Evolutionary conservation across 306 rosid species (phyloP), one percentile per base, ranked within the genome.

Genomic region (Canavalia ensiformis): DNA sequence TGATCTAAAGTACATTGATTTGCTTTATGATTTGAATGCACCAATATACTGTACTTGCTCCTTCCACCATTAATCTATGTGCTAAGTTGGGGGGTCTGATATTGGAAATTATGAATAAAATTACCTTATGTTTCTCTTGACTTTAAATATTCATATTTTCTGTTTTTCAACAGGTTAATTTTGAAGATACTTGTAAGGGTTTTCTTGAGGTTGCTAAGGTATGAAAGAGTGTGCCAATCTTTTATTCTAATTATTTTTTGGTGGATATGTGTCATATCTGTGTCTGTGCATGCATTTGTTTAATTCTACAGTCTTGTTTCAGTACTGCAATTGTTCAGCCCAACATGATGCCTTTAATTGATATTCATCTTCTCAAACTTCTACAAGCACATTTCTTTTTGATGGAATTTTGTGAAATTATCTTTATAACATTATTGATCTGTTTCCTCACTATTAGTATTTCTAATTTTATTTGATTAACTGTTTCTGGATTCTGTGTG

Each of bases 141-240:
- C 29, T 68, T 76, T 11, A 63, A 7, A 29, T 46, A 56, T 65
- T 74, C 28, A 69, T 31, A 60, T 74, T 54, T 81, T 34, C 70
- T 83, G 34, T 77, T 78, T 82, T 75, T 49, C 76, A 78, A 51
- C 89, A 95, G 98, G 97, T 95, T 77, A 93, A 95, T 83, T 95
- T 95, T 86, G 99, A 93, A 92, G 98, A 95, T 75, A 93, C 98
- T 50, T 91, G 98, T 90, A 95, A 95, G 81, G 99, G 99, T 42
- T 95, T 93, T 85, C 91, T 95, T 29, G 99, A 95, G 81, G 96
- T 95, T 86, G 98, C 99, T 7, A 93, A 95, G 98, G 99, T 95
- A 89, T 74, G 70, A 5, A 8, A 74, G 65, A 39, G 49, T 45
- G 64, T 64, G 41, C 51, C 52, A 47, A 31, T 60, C 39, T 52